Evolutionary conservation across 495 filamentous ascomycete species (phyloP), one percentile per base, ranked within the genome.

Genomic region (Podospora pseudocomata): DNA sequence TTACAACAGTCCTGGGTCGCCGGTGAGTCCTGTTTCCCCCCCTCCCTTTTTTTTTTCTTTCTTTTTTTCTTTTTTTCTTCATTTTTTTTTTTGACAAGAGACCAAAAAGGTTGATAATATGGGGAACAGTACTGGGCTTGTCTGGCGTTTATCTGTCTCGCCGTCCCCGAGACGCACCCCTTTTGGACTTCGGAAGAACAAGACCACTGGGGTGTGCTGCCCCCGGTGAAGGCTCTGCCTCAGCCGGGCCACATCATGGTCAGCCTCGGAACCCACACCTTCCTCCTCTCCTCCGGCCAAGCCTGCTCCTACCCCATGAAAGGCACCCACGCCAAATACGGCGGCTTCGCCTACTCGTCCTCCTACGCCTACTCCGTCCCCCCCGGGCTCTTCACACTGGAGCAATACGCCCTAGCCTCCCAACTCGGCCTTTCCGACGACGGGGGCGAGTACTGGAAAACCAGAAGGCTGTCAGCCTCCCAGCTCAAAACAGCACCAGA

Each of bases 261-360:
- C 73, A 78, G 86, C 68, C 83, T 86, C 30, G 87, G 85, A 54
- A 86, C 86, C 28, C 90, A 92, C 74, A 87, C 88, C 53, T 89
- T 91, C 79, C 81, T 93, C 18, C 84, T 94, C 3, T 90, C 87
- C 4, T 90, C 87, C 0, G 91, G 91, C 16, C 90, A 93, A 71
- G 88, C 87, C 44, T 93, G 91, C 79, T 87, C 89, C 75, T 93
- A 93, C 75, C 88, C 90, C 0, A 86, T 93, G 77, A 90, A 88
- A 75, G 90, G 88, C 26, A 91, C 89, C 2, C 90, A 92, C 74
- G 89, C 91, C 67, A 93, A 93, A 72, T 94, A 94, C 77, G 91
- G 91, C 20, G 84, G 86, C 68, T 93, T 92, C 75, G 89, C 90
- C 6, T 93, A 94, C 75, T 88, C 85, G 63, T 87, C 87, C 63